A percentile compares a stretch with the other conserved stretches of the same genome.
Conservation (phyloP, 139 green algal genomes). For the Haematococcus sp. region DNA sequence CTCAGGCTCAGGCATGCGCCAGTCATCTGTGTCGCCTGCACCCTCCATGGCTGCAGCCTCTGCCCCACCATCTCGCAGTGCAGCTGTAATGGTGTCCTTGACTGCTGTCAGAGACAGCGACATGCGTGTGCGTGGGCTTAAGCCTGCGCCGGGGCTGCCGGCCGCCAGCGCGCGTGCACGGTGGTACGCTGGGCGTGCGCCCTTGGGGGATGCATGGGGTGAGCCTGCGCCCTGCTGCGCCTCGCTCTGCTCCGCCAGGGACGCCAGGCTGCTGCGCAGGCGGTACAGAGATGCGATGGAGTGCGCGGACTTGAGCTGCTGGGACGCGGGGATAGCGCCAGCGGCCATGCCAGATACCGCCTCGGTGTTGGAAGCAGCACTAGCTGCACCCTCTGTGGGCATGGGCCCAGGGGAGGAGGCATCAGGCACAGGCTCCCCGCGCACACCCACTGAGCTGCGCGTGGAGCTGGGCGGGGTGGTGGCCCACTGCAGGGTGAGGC, state of each 20-base stretch:
- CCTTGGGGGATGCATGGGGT: no score
- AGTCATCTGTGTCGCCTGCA: neutral
- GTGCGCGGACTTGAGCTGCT: no score
- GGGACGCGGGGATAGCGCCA: neutral
- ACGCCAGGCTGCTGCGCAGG: no score
- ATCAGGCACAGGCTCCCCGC: no score
- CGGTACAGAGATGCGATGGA: no score
- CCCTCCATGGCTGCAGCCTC: neutral
- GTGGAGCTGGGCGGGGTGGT: slow-evolving; percentile 19
- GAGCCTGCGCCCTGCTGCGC: no score
- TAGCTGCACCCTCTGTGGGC: neutral
- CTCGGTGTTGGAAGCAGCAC: neutral
- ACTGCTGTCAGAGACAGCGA: neutral
- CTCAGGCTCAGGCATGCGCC: neutral
- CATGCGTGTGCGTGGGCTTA: neutral
- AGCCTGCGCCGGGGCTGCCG: no score
- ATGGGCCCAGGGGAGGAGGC: no score
- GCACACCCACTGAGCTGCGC: slow-evolving; percentile 6
- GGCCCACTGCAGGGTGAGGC: no score
- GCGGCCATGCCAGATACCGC: neutral
- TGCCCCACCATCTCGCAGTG: neutral
- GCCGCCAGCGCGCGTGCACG: no score
- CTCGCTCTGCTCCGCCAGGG: no score
- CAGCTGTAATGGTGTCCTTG: neutral
- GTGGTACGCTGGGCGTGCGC: no score